Evolutionary conservation across 1,284 basidiomycete genomes (phyloP).

Genomic region (Ustilago loliicola): DNA sequence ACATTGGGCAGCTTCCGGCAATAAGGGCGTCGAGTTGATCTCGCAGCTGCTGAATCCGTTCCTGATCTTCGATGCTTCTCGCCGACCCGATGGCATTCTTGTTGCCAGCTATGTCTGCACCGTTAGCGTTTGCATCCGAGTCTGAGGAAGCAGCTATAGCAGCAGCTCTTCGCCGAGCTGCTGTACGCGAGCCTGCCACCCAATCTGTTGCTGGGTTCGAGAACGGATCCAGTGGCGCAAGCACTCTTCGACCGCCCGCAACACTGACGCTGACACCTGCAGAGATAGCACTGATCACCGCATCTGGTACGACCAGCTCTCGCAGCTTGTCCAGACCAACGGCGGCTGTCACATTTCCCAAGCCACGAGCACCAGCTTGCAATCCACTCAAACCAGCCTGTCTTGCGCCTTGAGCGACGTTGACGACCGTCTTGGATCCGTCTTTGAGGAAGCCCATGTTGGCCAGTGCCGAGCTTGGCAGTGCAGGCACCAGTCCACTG

Average conservation of each 20-base stretch:
- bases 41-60: constrained; percentile 60
- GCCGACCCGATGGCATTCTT: constrained; percentile 17
- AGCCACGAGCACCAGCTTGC: constrained; percentile 38
- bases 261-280: constrained; percentile 63
- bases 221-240: constrained; percentile 64
- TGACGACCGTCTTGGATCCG: constrained; percentile 35
- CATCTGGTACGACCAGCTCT: constrained; percentile 66
- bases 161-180: constrained; percentile 35
- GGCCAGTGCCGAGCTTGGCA: constrained; percentile 37
- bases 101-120: background rate
- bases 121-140: constrained; percentile 2
- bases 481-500: constrained; percentile 40
- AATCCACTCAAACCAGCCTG: constrained; percentile 34
- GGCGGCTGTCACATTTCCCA: constrained; percentile 42
- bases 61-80: constrained; percentile 51
- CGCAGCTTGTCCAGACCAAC: constrained; percentile 62
- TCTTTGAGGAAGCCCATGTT: constrained; percentile 49
- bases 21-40: constrained; percentile 67
- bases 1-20: constrained; percentile 64
- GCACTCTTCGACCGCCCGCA: constrained; percentile 55
- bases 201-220: constrained; percentile 50
- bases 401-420: constrained; percentile 32
- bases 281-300: constrained; percentile 65
- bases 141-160: constrained; percentile 22
- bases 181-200: constrained; percentile 49